Evolutionary conservation across 768 basidiomycete species (phyloP).

Genomic region (Zangia roseola): DNA sequence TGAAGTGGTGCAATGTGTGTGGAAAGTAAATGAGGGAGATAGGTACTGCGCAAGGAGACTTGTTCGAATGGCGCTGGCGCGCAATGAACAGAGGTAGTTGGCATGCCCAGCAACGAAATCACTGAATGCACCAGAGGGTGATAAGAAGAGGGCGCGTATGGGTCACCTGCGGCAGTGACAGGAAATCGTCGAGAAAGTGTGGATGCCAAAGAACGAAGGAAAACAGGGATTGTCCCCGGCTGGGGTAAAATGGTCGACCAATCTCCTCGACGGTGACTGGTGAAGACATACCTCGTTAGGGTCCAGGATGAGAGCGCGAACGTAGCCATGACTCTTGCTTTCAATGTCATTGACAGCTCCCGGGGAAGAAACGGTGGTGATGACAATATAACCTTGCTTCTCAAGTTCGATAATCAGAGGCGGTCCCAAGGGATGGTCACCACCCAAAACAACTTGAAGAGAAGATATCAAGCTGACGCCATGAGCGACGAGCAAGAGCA

Average conservation of each 20-base stretch:
- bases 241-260: slow-evolving; percentile 29
- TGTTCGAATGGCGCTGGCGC: slow-evolving; percentile 66
- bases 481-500: slow-evolving; percentile 3
- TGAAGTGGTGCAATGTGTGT: slow-evolving; percentile 79
- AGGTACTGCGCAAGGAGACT: slow-evolving; percentile 57
- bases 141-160: slow-evolving; percentile 63
- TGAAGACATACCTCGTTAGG: slow-evolving; percentile 59
- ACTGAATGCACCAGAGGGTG: slow-evolving; percentile 76
- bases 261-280: background rate
- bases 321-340: slow-evolving; percentile 64
- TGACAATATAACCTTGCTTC: slow-evolving; percentile 77
- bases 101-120: slow-evolving; percentile 70
- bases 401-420: slow-evolving; percentile 74
- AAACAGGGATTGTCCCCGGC: slow-evolving; percentile 71
- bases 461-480: slow-evolving; percentile 1
- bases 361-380: slow-evolving; percentile 71
- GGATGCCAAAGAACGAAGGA: slow-evolving; percentile 78
- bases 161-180: slow-evolving; percentile 75
- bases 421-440: slow-evolving; percentile 69
- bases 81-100: slow-evolving; percentile 35
- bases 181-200: slow-evolving; percentile 83
- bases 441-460: slow-evolving; percentile 79
- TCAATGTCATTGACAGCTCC: slow-evolving; percentile 68
- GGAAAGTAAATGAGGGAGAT: slow-evolving; percentile 68
- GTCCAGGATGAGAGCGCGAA: slow-evolving; percentile 80